Base-by-base conservation (phyloP, 2,329 filamentous ascomycete genomes). In the Arachnomyces sp. region DNA sequence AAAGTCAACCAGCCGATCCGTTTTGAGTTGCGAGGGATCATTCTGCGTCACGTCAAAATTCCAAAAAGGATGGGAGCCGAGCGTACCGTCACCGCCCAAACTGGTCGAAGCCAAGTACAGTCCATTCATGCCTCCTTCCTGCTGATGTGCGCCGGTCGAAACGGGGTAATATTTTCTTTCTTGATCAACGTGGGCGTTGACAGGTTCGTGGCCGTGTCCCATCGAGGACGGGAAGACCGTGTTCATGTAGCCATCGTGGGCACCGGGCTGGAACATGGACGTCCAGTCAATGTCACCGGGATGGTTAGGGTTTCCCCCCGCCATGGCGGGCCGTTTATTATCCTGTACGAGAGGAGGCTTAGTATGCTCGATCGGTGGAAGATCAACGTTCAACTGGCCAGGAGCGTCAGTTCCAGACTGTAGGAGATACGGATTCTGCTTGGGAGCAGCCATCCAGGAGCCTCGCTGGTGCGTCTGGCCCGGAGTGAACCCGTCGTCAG, bases 191-290 rank as follows among this genome's bases (percentile, higher is more conserved):
- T 80, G 82, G 67, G 69, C 71, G 73, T 82, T 83, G 72, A 75
- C 77, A 71, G 69, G 73, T 71, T 77, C 82, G 73, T 80, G 80
- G 65, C 72, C 78, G 69, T 80, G 74, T 64, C 75, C 73, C 74
- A 75, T 71, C 72, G 81, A 81, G 73, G 80, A 61, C 62, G 72
- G 68, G 67, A 76, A 79, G 60, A 74, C 71, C 61, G 69, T 69
- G 66, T 71, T 75, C 70, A 76, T 74, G 66, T 77, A 80, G 64
- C 73, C 70, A 66, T 78, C 71, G 65, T 82, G 77, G 68, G 77
- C 73, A 74, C 79, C 80, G 69, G 80, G 66, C 69, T 81, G 82
- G 71, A 86, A 86, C 78, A 87, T 84, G 61, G 82, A 76, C 57
- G 81, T 75, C 83, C 83, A 87, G 68, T 86, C 82, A 69, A 83